A percentile compares a stretch with the other conserved stretches of the same genome.
phyloP scores from a whole-genome alignment of 75 land plant genomes.

The Cunninghamia lanceolata region DNA sequence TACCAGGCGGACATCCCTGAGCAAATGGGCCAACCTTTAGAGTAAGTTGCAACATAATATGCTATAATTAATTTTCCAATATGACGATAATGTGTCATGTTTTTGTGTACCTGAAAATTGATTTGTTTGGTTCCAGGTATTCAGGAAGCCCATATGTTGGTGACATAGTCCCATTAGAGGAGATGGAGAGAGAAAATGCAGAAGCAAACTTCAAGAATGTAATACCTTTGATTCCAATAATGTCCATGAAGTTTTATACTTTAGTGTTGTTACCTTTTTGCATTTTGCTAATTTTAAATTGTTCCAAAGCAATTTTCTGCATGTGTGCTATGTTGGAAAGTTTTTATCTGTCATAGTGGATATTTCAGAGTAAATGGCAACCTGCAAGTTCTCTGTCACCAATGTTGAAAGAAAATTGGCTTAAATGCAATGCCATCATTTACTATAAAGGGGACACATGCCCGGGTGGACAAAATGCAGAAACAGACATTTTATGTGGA shows the following conservation, averaged over 20 bases:
- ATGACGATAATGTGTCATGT: not conserved
- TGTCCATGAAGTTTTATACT: not conserved
- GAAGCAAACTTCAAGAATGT: conserved; percentile 15
- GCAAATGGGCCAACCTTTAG: not conserved
- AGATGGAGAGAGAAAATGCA: conserved; percentile 16
- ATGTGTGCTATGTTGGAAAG: not conserved
- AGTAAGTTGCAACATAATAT: not conserved
- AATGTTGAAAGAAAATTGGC: conserved; percentile 10
- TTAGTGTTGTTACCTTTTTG: not conserved
- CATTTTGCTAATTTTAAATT: not conserved
- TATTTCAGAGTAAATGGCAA: conserved; percentile 8
- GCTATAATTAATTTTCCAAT: not conserved
- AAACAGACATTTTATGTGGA: conserved; percentile 24
- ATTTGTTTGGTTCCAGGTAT: conserved; percentile 11
- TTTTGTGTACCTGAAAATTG: not conserved
- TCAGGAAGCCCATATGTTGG: conserved; percentile 8
- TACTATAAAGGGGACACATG: conserved; percentile 6
- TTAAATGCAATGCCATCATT: conserved; percentile 8
- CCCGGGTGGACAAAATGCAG: conserved; percentile 6
- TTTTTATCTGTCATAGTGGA: not conserved
- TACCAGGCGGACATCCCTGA: conserved; percentile 21
- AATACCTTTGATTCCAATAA: conserved; percentile 6
- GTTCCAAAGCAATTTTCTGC: not conserved
- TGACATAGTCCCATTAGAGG: not conserved
- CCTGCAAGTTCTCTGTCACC: conserved; percentile 12